Base-by-base conservation (phyloP, 2,329 filamentous ascomycete species). In the Hypomyces rosellus region DNA sequence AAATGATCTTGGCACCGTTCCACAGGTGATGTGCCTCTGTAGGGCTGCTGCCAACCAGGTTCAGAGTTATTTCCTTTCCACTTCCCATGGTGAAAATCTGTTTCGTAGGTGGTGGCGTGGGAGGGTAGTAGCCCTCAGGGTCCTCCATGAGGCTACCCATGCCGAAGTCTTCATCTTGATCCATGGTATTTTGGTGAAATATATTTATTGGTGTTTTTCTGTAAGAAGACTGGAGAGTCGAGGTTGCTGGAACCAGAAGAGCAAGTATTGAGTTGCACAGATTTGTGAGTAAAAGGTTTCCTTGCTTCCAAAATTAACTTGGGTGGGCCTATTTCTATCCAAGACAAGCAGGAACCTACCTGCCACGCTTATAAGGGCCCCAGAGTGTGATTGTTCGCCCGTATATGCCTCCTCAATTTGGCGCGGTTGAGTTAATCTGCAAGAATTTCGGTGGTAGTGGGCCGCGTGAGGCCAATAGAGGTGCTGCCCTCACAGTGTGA, bases 11-110 rank as follows among this genome's bases (percentile, higher is more conserved):
- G 53, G 86, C 85, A 54, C 89, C 91, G 67, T 96, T 95, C 92
- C 92, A 97, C 30, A 96, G 78, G 57, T 88, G 79, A 68, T 96
- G 89, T 14, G 89, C 91, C 81, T 95, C 95, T 13, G 95, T 80
- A 20, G 90, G 88, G 73, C 88, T 92, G 68, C 88, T 84, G 53
- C 91, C 91, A 41, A 96, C 88, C 70, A 96, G 81, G 60, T 88
- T 82, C 56, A 96, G 78, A 46, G 74, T 81, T 57, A 95, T 72
- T 25, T 74, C 72, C 56, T 81, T 65, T 53, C 87, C 88, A 34
- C 79, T 81, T 50, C 80, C 72, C 64, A 92, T 79, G 18, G 76
- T 80, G 72, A 95, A 86, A 40, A 81, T 77, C 55, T 87, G 82
- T 54, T 80, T 82, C 2, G 86, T 92, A 7, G 89, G 83, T 44